Conservation (phyloP, 2,329 filamentous ascomycete genomes). For the Nemania bipapillata region DNA sequence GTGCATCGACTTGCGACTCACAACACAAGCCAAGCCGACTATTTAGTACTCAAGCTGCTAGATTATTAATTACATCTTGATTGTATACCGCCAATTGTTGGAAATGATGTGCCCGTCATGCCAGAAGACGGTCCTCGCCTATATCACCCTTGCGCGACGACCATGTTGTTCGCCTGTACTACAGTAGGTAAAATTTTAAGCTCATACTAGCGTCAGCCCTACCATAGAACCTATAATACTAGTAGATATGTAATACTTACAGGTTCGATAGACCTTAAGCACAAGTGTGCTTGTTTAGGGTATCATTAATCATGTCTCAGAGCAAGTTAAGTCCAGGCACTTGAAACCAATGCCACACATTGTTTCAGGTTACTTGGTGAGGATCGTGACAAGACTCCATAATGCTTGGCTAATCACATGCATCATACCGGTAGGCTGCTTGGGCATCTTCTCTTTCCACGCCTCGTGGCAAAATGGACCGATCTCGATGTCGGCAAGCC, state of each 20-base stretch:
- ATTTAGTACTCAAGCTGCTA: neutral
- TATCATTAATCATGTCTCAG: conserved; percentile 2
- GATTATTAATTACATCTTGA: neutral
- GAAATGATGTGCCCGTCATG: conserved; percentile 5
- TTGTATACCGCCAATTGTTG: neutral
- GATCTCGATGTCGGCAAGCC: neutral
- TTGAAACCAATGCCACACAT: conserved; percentile 23
- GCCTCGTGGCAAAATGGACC: conserved; percentile 1
- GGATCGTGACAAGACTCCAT: neutral
- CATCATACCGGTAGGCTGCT: neutral
- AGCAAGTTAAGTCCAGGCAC: conserved; percentile 2
- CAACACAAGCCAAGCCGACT: neutral
- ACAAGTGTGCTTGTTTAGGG: neutral
- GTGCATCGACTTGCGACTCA: neutral
- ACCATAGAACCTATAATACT: neutral
- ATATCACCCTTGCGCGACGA: neutral
- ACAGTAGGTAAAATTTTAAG: neutral
- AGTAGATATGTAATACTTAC: neutral
- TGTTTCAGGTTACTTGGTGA: conserved; percentile 15
- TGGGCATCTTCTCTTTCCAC: neutral
- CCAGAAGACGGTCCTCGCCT: neutral
- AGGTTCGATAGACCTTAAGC: too few relatives aligned
- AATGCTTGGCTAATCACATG: conserved; percentile 1
- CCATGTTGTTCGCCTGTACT: neutral
- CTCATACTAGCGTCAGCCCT: conserved; percentile 20